phyloP scores from a whole-genome alignment of 306 rosid species.

The Prunus salicina region DNA sequence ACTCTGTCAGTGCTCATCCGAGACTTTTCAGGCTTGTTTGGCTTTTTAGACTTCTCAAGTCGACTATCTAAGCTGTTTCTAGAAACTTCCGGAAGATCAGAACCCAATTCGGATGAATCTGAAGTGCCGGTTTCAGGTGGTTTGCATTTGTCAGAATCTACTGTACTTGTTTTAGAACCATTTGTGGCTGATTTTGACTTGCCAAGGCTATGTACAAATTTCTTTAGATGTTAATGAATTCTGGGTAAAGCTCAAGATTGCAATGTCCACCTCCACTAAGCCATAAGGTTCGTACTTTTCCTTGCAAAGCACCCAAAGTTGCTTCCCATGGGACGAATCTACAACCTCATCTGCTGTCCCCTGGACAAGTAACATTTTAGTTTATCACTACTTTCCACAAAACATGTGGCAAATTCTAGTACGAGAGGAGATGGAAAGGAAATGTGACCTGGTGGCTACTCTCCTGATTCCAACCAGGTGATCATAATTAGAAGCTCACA shows the following conservation, averaged over 20 bases:
- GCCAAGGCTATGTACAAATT: constrained; percentile 79
- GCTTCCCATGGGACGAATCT: constrained; percentile 86
- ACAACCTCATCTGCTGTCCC: constrained; percentile 97
- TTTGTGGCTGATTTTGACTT: constrained; percentile 68
- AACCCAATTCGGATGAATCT: constrained; percentile 43
- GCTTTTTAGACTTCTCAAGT: constrained; percentile 76
- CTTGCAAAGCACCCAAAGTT: constrained; percentile 86
- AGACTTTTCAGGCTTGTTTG: constrained; percentile 79
- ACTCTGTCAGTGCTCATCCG: constrained; percentile 96
- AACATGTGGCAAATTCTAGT: neutral
- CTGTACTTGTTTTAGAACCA: constrained; percentile 40
- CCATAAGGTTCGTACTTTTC: constrained; percentile 90
- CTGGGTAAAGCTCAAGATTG: constrained; percentile 93
- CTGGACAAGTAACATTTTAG: constrained; percentile 36
- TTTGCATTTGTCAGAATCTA: constrained; percentile 51
- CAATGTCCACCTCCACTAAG: constrained; percentile 89
- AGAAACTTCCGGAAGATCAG: constrained; percentile 77
- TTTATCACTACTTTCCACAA: neutral
- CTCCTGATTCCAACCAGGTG: neutral
- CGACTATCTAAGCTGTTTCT: constrained; percentile 98
- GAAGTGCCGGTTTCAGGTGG: constrained; percentile 59
- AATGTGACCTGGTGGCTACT: neutral
- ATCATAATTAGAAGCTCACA: neutral
- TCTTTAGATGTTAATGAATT: constrained; percentile 91
- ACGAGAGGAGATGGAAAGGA: neutral